Percentiles rank a stretch among this genome's conserved stretches.
Evolutionary conservation across 768 basidiomycete species (phyloP).

Genomic region (Termitomyces heimii): DNA sequence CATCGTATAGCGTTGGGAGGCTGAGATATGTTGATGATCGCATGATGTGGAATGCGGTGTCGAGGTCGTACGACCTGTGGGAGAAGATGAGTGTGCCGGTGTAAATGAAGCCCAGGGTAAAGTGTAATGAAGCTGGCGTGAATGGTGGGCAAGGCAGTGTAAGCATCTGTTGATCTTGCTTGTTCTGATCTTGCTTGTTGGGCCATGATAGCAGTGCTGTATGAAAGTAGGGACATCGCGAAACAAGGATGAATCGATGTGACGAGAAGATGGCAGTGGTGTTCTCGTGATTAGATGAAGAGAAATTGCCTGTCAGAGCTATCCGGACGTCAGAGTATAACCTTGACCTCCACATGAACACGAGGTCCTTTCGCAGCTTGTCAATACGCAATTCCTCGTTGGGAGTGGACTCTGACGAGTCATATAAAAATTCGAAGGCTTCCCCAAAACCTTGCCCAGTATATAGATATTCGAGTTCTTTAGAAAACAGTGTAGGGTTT

Average conservation of each 20-base stretch:
- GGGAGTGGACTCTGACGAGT: slow-evolving; percentile 50
- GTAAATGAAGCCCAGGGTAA: slow-evolving; percentile 92
- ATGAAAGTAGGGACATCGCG: slow-evolving; percentile 85
- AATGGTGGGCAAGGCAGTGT: slow-evolving; percentile 88
- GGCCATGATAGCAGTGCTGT: slow-evolving; percentile 69
- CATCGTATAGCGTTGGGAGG: slow-evolving; percentile 65
- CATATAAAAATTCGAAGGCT: slow-evolving; percentile 84
- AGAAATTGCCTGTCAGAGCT: slow-evolving; percentile 65
- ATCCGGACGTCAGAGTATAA: slow-evolving; percentile 92
- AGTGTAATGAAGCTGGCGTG: slow-evolving; percentile 90
- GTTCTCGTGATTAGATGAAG: slow-evolving; percentile 55
- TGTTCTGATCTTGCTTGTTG: slow-evolving; percentile 34
- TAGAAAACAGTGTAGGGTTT: slow-evolving; percentile 77
- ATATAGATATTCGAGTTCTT: slow-evolving; percentile 92
- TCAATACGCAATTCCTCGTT: slow-evolving; percentile 59
- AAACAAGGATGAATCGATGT: slow-evolving; percentile 89
- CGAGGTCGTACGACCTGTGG: slow-evolving; percentile 87
- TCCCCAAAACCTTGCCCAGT: slow-evolving; percentile 87
- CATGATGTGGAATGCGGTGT: slow-evolving; percentile 87
- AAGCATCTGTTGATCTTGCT: slow-evolving; percentile 49
- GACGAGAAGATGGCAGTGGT: slow-evolving; percentile 84
- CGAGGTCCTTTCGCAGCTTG: slow-evolving; percentile 87
- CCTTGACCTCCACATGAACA: slow-evolving; percentile 95
- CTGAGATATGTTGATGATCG: slow-evolving; percentile 77
- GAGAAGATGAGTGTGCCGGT: slow-evolving; percentile 93